phyloP scores from a whole-genome alignment of 306 rosid species.

The Trifolium dubium region DNA sequence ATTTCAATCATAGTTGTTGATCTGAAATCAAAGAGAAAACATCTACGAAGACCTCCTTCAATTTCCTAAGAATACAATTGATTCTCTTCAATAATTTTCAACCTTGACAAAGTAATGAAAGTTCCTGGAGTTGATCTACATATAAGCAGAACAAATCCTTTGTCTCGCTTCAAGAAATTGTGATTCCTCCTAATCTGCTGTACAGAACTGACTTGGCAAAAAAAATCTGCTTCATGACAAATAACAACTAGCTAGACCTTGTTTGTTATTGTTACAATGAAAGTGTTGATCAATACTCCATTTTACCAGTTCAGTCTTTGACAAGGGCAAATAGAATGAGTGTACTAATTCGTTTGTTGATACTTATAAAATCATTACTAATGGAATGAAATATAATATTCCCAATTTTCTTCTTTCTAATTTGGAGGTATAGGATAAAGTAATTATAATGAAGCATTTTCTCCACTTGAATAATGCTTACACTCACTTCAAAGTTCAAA shows the following conservation, averaged over 20 bases:
- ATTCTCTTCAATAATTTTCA: conserved; percentile 23
- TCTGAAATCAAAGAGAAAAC: conserved; percentile 70
- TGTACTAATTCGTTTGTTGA: conserved; percentile 23
- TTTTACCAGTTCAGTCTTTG: conserved; percentile 44
- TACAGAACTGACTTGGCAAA: conserved; percentile 47
- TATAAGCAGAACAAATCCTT: background rate
- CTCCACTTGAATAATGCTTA: background rate
- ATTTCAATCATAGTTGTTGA: conserved; percentile 79
- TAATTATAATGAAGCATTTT: background rate
- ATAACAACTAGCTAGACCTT: conserved; percentile 34
- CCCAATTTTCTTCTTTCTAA: background rate
- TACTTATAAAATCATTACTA: background rate
- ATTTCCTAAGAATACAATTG: conserved; percentile 2
- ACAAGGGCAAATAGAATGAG: conserved; percentile 26
- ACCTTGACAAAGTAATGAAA: conserved; percentile 39
- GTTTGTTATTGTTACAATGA: conserved; percentile 48
- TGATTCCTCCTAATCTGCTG: conserved; percentile 48
- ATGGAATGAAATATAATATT: conserved; percentile 26
- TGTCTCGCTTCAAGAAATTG: conserved; percentile 29
- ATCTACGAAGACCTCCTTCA: conserved; percentile 57
- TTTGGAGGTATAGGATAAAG: background rate
- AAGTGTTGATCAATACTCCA: conserved; percentile 46
- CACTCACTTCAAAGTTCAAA: background rate
- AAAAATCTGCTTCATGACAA: conserved; percentile 35
- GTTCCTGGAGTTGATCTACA: conserved; percentile 29